These are phyloP conservation scores for Wickerhamiella australiensis DNA, from an alignment of 805 yeast genomes.

Conservation along the genomic window DNA sequence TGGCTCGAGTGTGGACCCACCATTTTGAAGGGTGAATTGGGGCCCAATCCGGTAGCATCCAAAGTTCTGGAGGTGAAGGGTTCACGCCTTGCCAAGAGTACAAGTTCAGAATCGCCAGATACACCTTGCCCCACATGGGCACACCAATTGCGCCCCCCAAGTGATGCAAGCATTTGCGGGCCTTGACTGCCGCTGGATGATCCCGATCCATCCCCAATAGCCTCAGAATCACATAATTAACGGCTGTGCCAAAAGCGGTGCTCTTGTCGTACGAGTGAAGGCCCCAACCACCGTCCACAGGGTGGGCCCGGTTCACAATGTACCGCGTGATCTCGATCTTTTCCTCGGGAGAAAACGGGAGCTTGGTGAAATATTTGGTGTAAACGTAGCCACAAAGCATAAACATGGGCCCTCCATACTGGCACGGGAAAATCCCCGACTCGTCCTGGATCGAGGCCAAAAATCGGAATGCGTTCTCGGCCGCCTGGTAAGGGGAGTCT, in stretches of 20 bases:
- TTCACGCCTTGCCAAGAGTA: constrained; percentile 95
- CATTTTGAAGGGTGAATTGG: constrained; percentile 92
- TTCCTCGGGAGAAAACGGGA: constrained; percentile 54
- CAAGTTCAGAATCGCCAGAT: constrained; percentile 68
- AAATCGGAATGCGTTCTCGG: constrained; percentile 63
- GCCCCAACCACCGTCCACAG: constrained; percentile 99
- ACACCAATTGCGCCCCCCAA: constrained; percentile 82
- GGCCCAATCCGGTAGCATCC: constrained; percentile 68
- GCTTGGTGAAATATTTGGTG: constrained; percentile 55
- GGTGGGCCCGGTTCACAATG: constrained; percentile 83
- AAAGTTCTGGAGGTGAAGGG: constrained; percentile 94
- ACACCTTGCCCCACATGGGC: constrained; percentile 98
- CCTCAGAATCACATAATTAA: constrained; percentile 74
- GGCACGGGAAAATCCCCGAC: constrained; percentile 82
- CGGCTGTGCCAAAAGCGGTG: constrained; percentile 87
- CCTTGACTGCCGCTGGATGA: constrained; percentile 69
- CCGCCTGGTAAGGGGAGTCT: constrained; percentile 33
- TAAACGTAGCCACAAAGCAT: constrained; percentile 83
- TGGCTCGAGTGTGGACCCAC: constrained; percentile 98
- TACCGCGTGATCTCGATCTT: constrained; percentile 67
- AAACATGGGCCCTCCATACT: constrained; percentile 97
- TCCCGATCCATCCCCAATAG: constrained; percentile 60
- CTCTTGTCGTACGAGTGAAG: constrained; percentile 83
- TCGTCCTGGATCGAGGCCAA: constrained; percentile 59
- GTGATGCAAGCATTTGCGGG: constrained; percentile 52